Evolutionary conservation across 495 filamentous ascomycete species (phyloP), one percentile per base, ranked within the genome.

Genomic region (Penicillium canescens): DNA sequence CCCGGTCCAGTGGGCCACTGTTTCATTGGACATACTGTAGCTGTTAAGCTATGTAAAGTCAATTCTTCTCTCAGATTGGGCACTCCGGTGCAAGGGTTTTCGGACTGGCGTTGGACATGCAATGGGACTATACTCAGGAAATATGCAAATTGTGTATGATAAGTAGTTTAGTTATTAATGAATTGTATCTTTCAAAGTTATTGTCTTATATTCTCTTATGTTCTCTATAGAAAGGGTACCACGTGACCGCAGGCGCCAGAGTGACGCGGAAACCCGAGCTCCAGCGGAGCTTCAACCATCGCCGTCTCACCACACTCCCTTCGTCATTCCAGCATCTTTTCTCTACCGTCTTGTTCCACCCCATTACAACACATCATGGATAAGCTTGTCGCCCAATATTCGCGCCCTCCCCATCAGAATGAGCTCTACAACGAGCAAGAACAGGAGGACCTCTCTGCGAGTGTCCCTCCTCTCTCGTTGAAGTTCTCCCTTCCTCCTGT

Each of bases 401-500:
- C 84, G 71, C 85, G 82, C 52, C 81, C 90, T 61, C 78, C 82
- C 33, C 85, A 87, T 67, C 84, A 87, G 57, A 73, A 84, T 69
- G 88, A 94, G 72, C 79, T 81, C 62, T 84, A 84, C 67, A 79
- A 80, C 44, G 81, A 88, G 65, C 82, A 90, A 70, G 86, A 95
- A 56, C 82, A 92, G 67, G 76, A 85, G 62, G 89, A 95, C 63
- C 78, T 89, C 61, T 79, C 74, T 64, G 76, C 82, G 56, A 77
- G 83, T 58, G 77, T 82, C 47, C 81, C 86, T 55, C 83, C 90
- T 59, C 74, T 96, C 56, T 91, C 88, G 16, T 84, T 96, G 59
- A 92, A 89, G 69, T 98, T 98, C 72, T 85, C 87, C 61, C 86
- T 98, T 70, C 94, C 94, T 49, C 93, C 94, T n/a, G 83, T 97